Evolutionary conservation across 2,329 filamentous ascomycete genomes (phyloP).

Genomic region (Ophiosphaerella narmari): DNA sequence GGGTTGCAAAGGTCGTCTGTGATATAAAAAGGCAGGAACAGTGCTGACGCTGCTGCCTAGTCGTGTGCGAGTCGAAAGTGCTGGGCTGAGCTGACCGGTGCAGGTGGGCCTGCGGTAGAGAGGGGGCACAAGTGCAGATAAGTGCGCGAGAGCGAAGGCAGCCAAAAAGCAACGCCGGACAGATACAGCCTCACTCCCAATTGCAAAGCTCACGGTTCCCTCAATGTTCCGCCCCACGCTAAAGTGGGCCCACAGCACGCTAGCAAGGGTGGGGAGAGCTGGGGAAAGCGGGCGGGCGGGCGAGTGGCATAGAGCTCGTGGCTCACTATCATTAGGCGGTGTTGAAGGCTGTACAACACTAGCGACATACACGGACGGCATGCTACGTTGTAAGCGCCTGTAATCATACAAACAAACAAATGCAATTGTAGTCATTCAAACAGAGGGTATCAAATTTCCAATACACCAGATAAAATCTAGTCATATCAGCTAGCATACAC

Average conservation of each 20-base stretch:
- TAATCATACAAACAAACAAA: too few species aligned
- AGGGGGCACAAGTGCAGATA: background rate
- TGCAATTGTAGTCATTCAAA: too few species aligned
- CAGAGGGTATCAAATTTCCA: too few species aligned
- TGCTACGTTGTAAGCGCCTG: too few species aligned
- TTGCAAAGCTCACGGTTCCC: constrained; percentile 1
- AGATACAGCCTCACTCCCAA: constrained; percentile 18
- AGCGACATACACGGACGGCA: too few species aligned
- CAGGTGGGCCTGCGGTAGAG: constrained; percentile 4
- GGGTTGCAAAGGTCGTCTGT: too few species aligned
- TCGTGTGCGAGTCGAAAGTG: background rate
- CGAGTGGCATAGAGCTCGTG: background rate
- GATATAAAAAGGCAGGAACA: background rate
- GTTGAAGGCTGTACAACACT: background rate
- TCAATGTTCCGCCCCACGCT: constrained; percentile 4
- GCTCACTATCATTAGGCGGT: background rate
- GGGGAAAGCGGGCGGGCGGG: background rate
- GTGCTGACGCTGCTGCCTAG: constrained; percentile 7
- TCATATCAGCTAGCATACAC: constrained; percentile 4
- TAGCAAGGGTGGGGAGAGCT: background rate
- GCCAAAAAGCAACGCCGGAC: constrained; percentile 5
- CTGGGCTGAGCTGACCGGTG: constrained; percentile 11
- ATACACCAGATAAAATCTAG: too few species aligned
- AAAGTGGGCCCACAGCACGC: background rate
- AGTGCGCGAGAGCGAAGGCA: constrained; percentile 4